Base-by-base conservation (phyloP, 305 asterid species). In the Salvia sclarea region DNA sequence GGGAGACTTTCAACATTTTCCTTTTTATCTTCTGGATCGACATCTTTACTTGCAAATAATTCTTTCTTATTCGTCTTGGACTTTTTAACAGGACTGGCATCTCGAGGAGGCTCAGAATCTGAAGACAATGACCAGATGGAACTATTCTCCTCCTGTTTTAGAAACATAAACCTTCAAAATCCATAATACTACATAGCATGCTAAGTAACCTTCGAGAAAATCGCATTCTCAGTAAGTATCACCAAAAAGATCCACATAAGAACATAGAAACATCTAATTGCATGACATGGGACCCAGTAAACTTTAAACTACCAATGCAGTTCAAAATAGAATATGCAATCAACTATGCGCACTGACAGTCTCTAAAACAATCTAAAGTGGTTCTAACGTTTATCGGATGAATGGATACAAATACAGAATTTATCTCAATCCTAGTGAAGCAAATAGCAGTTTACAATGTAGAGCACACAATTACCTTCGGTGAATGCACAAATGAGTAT, bases 121-220 rank as follows among this genome's bases (percentile, higher is more conserved):
- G 94, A 87, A 72, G 94, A 83, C 75, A 91, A 44, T 16, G 90
- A 52, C 91, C 80, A 87, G 48, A 84, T 64, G 59, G 87, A 71
- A 70, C 52, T 78, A 40, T 69, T 59, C 44, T 65, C 64, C 66
- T 71, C 91, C 88, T 85, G 85, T 69, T 62, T 56, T 77, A 68
- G 65, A 74, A 70, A 70, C 56, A 54, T 18, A 60, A 43, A 52
- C 69, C 73, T 56, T 43, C 68, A 76, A 59, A 64, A 24, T 66
- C 55, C 69, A 76, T 57, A n/a, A n/a, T 72, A 64, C 41, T 47
- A 53, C 45, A 52, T 44, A 14, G 52, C 56, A 52, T 61, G 49
- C 38, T 25, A n/a, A 50, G 69, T 50, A 61, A 48, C 53, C 55
- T 33, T 40, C 41, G n/a, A 41, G 37, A 25, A 4, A 37, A 38